These are phyloP conservation scores for Huiozyma naganishii DNA, from an alignment of 805 yeast genomes.

Conservation along the genomic window DNA sequence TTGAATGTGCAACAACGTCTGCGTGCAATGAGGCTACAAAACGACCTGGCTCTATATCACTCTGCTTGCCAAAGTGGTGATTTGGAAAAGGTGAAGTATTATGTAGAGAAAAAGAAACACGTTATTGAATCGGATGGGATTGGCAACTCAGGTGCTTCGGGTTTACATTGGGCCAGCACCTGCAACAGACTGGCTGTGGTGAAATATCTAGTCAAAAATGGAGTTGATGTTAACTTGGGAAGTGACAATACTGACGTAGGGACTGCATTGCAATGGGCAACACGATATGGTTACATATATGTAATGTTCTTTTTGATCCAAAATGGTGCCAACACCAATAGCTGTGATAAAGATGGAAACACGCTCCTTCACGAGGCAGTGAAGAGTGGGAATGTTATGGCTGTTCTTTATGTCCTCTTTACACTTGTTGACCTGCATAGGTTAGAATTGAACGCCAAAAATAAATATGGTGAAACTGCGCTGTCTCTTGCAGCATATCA, in stretches of 20 bases:
- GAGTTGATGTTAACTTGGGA: slow-evolving; percentile 65
- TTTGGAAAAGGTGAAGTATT: slow-evolving; percentile 36
- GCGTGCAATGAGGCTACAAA: slow-evolving; percentile 14
- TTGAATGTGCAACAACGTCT: too few relatives aligned
- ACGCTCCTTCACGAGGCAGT: slow-evolving; percentile 76
- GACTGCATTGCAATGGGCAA: slow-evolving; percentile 90
- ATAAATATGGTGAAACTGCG: slow-evolving; percentile 66
- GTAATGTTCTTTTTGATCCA: slow-evolving; percentile 61
- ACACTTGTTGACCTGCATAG: slow-evolving; percentile 20
- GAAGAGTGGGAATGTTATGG: slow-evolving; percentile 64
- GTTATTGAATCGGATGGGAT: slow-evolving; percentile 29
- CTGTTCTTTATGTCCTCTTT: slow-evolving; percentile 45
- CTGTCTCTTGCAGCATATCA: slow-evolving; percentile 88
- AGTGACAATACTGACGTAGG: slow-evolving; percentile 60
- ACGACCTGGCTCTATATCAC: slow-evolving; percentile 42
- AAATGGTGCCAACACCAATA: slow-evolving; percentile 60
- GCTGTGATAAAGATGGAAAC: slow-evolving; percentile 59
- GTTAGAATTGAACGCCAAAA: slow-evolving; percentile 65
- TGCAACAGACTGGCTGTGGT: slow-evolving; percentile 64
- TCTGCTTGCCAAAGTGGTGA: slow-evolving; percentile 50
- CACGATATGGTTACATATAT: slow-evolving; percentile 86
- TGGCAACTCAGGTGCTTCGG: slow-evolving; percentile 69
- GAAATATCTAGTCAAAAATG: slow-evolving; percentile 50
- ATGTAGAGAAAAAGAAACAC: slow-evolving; percentile 33
- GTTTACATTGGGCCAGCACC: slow-evolving; percentile 92